Percentiles rank a stretch among this genome's conserved stretches.
Evolutionary conservation across 257 asterid genomes (phyloP).

Genomic region (Nicotiana noctiflora): DNA sequence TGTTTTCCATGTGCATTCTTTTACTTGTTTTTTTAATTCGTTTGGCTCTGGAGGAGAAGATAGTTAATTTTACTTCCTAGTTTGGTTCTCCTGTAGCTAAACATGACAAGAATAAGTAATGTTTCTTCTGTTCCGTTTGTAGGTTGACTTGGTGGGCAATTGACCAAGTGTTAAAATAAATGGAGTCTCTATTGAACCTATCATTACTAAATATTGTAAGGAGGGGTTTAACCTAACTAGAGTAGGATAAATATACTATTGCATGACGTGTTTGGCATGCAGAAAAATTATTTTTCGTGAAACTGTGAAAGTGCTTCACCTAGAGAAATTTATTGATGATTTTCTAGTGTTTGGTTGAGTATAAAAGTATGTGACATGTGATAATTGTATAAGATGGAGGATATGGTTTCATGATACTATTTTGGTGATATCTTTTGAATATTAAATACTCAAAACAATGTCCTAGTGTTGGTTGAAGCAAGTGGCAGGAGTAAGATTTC

Average conservation of each 20-base stretch:
- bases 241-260: background rate
- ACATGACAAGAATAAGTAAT: background rate
- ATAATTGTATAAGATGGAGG: background rate
- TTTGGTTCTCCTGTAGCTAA: background rate
- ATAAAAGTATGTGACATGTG: background rate
- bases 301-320: background rate
- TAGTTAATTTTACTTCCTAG: background rate
- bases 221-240: background rate
- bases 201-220: no score
- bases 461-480: background rate
- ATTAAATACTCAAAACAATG: background rate
- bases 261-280: background rate
- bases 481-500: background rate
- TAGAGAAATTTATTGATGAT: background rate
- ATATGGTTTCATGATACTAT: background rate
- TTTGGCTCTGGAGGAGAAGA: background rate
- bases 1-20: background rate
- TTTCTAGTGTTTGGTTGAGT: background rate
- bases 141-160: background rate
- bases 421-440: background rate
- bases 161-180: no score
- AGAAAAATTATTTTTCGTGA: background rate
- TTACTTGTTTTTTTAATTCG: background rate
- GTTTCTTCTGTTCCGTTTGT: background rate
- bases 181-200: no score